Conservation (phyloP, 1,284 basidiomycete genomes). For the Ustilago nuda region DNA sequence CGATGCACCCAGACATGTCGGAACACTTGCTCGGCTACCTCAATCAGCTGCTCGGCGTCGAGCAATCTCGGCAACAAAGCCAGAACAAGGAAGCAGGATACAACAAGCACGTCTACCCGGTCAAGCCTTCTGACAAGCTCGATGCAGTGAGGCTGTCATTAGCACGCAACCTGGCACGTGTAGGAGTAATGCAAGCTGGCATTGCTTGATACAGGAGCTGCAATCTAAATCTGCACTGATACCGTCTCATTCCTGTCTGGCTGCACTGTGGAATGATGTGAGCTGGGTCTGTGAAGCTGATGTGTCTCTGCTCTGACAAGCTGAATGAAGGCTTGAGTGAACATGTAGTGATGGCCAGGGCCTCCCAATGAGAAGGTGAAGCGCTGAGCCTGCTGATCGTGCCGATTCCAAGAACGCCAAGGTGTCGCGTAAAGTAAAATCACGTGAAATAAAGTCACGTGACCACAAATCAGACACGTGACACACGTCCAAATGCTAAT, state of each 20-base stretch:
- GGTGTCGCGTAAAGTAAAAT: conserved; percentile 37
- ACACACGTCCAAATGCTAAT: conserved; percentile 7
- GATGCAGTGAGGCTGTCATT: conserved; percentile 54
- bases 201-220: conserved; percentile 18
- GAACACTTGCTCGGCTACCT: conserved; percentile 60
- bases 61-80: conserved; percentile 6
- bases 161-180: conserved; percentile 54
- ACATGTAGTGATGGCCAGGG: not conserved
- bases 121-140: conserved; percentile 47
- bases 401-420: conserved; percentile 5
- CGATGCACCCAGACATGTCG: conserved; percentile 48
- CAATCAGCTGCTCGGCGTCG: conserved; percentile 43
- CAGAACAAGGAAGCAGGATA: conserved; percentile 7
- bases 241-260: not conserved
- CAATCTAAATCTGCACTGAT: not conserved
- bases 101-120: conserved; percentile 9
- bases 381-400: not conserved
- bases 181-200: conserved; percentile 47
- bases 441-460: too few relatives aligned
- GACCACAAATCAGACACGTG: too few relatives aligned
- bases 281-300: not conserved
- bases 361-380: not conserved
- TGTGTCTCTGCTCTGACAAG: not conserved
- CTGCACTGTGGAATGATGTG: not conserved
- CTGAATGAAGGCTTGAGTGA: not conserved